These are phyloP conservation scores for Firmiana major DNA, from an alignment of 345 rosid species.

Conservation along the genomic window DNA sequence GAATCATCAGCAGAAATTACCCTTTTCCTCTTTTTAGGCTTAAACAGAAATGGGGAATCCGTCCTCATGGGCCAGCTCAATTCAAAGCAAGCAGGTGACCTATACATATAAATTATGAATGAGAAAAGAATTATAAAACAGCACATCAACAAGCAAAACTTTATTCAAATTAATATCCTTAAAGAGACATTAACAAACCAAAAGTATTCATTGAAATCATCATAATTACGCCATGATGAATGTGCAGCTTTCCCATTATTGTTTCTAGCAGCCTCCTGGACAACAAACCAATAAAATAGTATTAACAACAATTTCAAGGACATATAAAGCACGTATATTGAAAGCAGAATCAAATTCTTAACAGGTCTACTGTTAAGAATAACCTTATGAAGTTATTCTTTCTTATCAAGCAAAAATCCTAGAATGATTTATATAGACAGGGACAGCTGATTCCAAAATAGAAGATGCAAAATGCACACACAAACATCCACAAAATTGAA, in stretches of 20 bases:
- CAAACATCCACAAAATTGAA: neutral
- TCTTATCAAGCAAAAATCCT: neutral
- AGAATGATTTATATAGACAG: neutral
- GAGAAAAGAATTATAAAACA: slow-evolving; percentile 9
- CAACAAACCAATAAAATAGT: slow-evolving; percentile 20
- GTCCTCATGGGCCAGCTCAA: slow-evolving; percentile 73
- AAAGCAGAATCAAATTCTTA: neutral
- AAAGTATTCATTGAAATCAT: slow-evolving; percentile 96
- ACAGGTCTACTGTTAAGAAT: neutral
- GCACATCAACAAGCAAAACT: slow-evolving; percentile 15
- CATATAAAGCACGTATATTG: neutral
- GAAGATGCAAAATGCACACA: neutral
- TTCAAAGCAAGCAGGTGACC: slow-evolving; percentile 95
- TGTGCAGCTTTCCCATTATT: slow-evolving; percentile 92
- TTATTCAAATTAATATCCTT: neutral
- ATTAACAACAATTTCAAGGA: neutral
- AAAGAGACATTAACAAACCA: slow-evolving; percentile 49
- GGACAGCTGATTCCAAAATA: neutral
- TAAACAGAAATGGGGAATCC: slow-evolving; percentile 50
- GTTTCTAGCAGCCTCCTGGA: slow-evolving; percentile 73
- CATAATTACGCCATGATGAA: slow-evolving; percentile 98
- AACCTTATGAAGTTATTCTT: neutral
- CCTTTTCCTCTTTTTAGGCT: slow-evolving; percentile 66
- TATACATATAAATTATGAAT: slow-evolving; percentile 28
- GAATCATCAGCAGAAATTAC: slow-evolving; percentile 45